Evolutionary conservation across 1,284 basidiomycete species (phyloP), one percentile per base, ranked within the genome.

Genomic region (Paramarasmius palmivorus): DNA sequence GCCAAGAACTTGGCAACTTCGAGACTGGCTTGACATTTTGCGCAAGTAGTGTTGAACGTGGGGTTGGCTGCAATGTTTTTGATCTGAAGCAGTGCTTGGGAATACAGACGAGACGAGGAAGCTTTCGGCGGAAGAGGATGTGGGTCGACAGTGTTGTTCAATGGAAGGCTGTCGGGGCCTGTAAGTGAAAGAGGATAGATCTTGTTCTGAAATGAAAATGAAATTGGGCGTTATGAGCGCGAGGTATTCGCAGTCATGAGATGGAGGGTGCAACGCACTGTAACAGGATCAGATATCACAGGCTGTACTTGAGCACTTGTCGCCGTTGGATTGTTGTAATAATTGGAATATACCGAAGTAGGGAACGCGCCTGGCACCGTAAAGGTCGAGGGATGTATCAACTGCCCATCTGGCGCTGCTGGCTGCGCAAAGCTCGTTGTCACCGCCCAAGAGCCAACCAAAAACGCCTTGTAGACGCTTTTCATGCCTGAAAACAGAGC

Each of bases 241-340:
- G 6, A 26, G 10, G 35, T 26, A 17, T n/a, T n/a, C n/a, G n/a
- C n/a, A n/a, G 49, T 54, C 8, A 26, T 7, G 17, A 23, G 36
- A 45, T 47, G 53, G 50, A 32, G 14, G 34, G 50, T 44, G 36
- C 54, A 50, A 61, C 72, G 60, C 66, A 85, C 87, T 26, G 75
- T 74, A 20, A 88, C 77, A 9, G 84, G 83, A 62, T 90, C 86
- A 2, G 84, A 80, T 46, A 90, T 78, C 50, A 88, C 75, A 32
- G 87, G 89, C 65, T 90, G 86, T 4, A 82, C 81, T 65, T 90
- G 85, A 4, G 74, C 79, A 15, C 75, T 76, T 1, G 87, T 89
- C 34, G 79, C 83, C 4, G 86, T 89, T 20, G 89, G 87, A 57
- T 78, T 69, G 65, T 90, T 88, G 68, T 84, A 88, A 66, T 90